These are phyloP conservation scores for Hyaloscypha hepaticicola DNA, from an alignment of 495 filamentous ascomycete genomes.

Conservation along the genomic window DNA sequence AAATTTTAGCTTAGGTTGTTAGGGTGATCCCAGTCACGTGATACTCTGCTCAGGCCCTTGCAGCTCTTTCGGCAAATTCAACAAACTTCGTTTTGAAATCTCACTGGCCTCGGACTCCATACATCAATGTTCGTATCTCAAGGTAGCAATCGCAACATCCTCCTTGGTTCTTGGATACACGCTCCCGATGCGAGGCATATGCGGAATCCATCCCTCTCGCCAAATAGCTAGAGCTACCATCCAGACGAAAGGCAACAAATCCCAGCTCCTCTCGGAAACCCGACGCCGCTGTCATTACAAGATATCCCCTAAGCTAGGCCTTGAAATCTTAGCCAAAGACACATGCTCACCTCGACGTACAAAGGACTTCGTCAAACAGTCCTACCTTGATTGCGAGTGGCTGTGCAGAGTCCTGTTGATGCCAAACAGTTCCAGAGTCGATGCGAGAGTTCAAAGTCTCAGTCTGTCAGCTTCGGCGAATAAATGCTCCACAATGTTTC, in stretches of 20 bases:
- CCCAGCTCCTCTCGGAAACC: not conserved
- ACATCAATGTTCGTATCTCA: not conserved
- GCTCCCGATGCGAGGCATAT: not conserved
- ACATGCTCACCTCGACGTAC: slow-evolving; percentile 6
- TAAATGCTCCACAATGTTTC: slow-evolving; percentile 14
- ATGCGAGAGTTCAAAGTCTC: slow-evolving; percentile 19
- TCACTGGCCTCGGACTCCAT: not conserved
- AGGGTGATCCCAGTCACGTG: not conserved
- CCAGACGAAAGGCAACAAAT: not conserved
- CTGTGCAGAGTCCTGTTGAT: slow-evolving; percentile 7
- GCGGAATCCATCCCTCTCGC: not conserved
- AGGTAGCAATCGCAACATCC: not conserved
- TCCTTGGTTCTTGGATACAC: not conserved
- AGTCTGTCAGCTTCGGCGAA: slow-evolving; percentile 1
- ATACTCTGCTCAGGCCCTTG: not conserved
- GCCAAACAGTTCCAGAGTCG: slow-evolving; percentile 19
- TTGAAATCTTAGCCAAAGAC: not conserved
- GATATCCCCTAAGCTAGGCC: not conserved
- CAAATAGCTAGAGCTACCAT: not conserved
- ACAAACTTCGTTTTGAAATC: not conserved
- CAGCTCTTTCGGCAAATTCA: not conserved
- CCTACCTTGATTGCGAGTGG: not conserved
- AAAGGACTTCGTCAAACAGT: slow-evolving; percentile 4
- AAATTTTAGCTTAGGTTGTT: too few relatives aligned
- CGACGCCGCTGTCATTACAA: not conserved